Evolutionary conservation across 768 basidiomycete species (phyloP).

Genomic region (Suillus sp.): DNA sequence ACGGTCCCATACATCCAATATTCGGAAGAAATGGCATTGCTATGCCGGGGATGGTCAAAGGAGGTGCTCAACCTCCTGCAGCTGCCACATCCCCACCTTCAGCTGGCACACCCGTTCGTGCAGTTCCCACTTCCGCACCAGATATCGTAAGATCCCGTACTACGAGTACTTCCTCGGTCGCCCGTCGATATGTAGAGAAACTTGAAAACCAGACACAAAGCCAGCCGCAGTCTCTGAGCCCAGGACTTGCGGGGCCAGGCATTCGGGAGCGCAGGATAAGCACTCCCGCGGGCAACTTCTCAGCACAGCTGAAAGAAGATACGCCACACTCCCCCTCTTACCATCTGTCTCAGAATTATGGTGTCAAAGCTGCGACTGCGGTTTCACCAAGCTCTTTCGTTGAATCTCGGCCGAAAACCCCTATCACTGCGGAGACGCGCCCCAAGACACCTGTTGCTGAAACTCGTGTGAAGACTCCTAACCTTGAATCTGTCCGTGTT

Average conservation of each 20-base stretch:
- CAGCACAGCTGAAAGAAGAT: slow-evolving; percentile 21
- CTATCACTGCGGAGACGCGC: slow-evolving; percentile 19
- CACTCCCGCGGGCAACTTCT: slow-evolving; percentile 37
- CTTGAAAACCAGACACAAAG: slow-evolving; percentile 40
- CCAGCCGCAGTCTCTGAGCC: slow-evolving; percentile 36
- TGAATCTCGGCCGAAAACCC: slow-evolving; percentile 19
- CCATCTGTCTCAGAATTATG: slow-evolving; percentile 26
- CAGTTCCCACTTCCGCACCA: slow-evolving; percentile 15
- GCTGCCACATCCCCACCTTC: slow-evolving; percentile 11
- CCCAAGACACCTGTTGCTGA: slow-evolving; percentile 21
- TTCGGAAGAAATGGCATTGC: slow-evolving; percentile 77
- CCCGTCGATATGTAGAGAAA: slow-evolving; percentile 39
- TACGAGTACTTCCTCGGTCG: slow-evolving; percentile 38
- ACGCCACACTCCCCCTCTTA: slow-evolving; percentile 21
- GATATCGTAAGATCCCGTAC: slow-evolving; percentile 31
- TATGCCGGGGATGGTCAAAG: slow-evolving; percentile 66
- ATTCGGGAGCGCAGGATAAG: slow-evolving; percentile 54
- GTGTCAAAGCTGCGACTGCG: slow-evolving; percentile 11
- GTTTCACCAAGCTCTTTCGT: slow-evolving; percentile 10
- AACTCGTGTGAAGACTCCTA: slow-evolving; percentile 24
- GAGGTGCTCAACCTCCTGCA: slow-evolving; percentile 12
- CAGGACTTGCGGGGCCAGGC: slow-evolving; percentile 25
- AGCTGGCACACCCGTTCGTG: slow-evolving; percentile 4
- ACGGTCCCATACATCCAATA: slow-evolving; percentile 64
- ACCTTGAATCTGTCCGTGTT: slow-evolving; percentile 19